phyloP scores from a whole-genome alignment of 495 filamentous ascomycete species.

The Penicillium robsamsonii region DNA sequence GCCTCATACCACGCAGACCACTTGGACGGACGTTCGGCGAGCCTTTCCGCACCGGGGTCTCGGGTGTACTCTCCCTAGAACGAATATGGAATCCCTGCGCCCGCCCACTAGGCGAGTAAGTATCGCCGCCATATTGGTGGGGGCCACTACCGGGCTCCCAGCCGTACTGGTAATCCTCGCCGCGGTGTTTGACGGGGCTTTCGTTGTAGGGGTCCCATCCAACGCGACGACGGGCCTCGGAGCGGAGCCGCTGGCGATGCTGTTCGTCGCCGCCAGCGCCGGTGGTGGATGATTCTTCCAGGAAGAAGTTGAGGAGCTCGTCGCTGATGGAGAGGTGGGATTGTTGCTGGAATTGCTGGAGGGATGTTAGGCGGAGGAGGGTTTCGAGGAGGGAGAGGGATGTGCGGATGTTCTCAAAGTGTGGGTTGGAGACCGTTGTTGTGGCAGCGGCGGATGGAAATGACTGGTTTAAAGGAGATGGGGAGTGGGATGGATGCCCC shows the following conservation, averaged over 20 bases:
- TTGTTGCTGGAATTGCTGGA: constrained; percentile 96
- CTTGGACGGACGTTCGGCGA: constrained; percentile 24
- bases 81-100: constrained; percentile 33
- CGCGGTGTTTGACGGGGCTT: constrained; percentile 61
- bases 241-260: constrained; percentile 64
- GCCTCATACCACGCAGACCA: constrained; percentile 27
- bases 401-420: constrained; percentile 62
- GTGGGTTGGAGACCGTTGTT: constrained; percentile 40
- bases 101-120: constrained; percentile 33
- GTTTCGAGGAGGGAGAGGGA: constrained; percentile 93
- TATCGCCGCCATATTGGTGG: constrained; percentile 26
- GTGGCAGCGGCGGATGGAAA: constrained; percentile 39
- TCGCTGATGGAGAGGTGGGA: constrained; percentile 93
- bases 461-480: constrained; percentile 21
- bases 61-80: constrained; percentile 42
- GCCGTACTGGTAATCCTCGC: constrained; percentile 59
- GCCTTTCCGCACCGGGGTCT: constrained; percentile 31
- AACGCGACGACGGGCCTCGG: constrained; percentile 71
- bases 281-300: constrained; percentile 74
- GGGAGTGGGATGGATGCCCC: constrained; percentile 23
- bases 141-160: constrained; percentile 31
- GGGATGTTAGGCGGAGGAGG: constrained; percentile 81
- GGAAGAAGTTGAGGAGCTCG: constrained; percentile 90
- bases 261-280: constrained; percentile 71
- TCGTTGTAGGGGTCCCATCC: constrained; percentile 88